Base-by-base conservation (phyloP, 805 yeast genomes). In the Candida qinlingensis region DNA sequence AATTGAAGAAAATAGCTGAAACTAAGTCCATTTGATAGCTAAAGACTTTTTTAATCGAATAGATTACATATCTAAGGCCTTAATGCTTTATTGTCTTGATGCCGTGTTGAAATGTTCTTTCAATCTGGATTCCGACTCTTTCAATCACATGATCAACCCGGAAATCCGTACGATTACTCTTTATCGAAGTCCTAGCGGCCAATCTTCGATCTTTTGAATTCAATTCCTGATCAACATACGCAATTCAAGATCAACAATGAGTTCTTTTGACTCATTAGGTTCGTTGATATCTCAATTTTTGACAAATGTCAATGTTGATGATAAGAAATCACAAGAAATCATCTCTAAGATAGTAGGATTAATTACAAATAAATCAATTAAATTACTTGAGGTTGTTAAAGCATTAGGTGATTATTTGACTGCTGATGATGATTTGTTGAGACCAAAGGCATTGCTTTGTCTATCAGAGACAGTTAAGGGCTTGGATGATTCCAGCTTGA, bases 351-450 rank as follows among this genome's bases (percentile, higher is more conserved):
- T 75, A 5, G 65, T 73, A 4, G 54, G 59, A 7, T 33, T 28
- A 26, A 44, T 50, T 12, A 46, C 42, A 26, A n/a, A 8, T n/a
- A 45, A 40, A 29, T 36, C 27, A 7, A 47, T 66, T 2, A 71
- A 68, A 43, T 55, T 83, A 27, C 64, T 85, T 12, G 77, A 76
- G 42, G 68, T 86, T 39, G 78, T 87, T 7, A 72, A 77, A 41
- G 62, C 70, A 2, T 67, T 87, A 30, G 89, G 87, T n/a, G 79
- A 77, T 29, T 71, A 74, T 43, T 67, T 87, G 30, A 81, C 87
- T 1, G 77, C 85, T 3, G 83, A 79, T 7, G 81, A 80, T 50
- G 77, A 75, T 28, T 53, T 63, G 2, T 67, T 75, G 13, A 69
- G 95, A 51, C 62, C 74, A 6, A 76, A 74, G 47, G 79, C 82